Evolutionary conservation across 2,329 filamentous ascomycete species (phyloP).

Genomic region (Xylaria sp.): DNA sequence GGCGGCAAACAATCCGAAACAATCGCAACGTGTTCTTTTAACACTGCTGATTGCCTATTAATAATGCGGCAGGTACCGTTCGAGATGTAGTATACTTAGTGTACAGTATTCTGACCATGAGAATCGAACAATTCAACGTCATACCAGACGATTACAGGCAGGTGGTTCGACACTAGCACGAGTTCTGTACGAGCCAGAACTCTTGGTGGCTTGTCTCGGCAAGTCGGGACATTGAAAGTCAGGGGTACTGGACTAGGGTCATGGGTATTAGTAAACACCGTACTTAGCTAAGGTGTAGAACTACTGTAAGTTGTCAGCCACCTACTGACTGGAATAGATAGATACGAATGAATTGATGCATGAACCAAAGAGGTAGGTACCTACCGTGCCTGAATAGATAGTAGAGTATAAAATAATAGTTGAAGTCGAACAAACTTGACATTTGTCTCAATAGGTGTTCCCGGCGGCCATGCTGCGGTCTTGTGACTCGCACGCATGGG

Average conservation of each 20-base stretch:
- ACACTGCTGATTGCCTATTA: constrained; percentile 23
- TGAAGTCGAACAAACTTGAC: background rate
- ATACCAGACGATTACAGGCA: constrained; percentile 44
- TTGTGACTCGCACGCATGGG: constrained; percentile 8
- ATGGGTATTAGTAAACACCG: background rate
- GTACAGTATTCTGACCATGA: background rate
- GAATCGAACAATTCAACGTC: constrained; percentile 41
- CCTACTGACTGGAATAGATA: background rate
- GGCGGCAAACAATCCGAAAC: background rate
- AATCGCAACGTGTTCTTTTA: constrained; percentile 41
- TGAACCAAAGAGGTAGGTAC: background rate
- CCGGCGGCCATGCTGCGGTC: background rate
- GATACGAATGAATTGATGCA: background rate
- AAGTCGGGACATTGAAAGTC: background rate
- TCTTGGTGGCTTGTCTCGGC: constrained; percentile 11
- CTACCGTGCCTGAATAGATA: background rate
- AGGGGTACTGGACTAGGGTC: constrained; percentile 11
- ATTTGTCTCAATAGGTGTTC: background rate
- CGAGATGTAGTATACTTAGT: constrained; percentile 1
- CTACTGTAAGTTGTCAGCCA: background rate
- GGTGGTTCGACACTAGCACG: constrained; percentile 33
- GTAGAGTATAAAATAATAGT: background rate
- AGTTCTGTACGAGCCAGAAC: constrained; percentile 23
- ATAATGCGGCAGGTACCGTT: constrained; percentile 24
- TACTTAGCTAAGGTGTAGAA: no score